Base-by-base conservation (phyloP, 2,329 filamentous ascomycete genomes). In the Plectosphaerella cucumerina region DNA sequence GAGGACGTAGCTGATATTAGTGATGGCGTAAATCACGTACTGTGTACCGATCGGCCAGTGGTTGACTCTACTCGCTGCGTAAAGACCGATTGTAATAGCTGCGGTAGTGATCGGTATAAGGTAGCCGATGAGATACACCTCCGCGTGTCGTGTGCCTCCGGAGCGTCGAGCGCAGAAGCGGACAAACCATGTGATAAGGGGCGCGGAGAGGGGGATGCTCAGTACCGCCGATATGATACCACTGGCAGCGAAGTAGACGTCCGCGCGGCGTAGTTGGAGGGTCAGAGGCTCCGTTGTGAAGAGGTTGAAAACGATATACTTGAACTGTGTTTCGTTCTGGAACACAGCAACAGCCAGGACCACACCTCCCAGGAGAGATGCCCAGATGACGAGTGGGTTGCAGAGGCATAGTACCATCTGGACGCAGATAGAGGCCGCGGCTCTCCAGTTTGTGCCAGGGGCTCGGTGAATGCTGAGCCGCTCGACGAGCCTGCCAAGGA, bases 321-420 rank as follows among this genome's bases (percentile, higher is more conserved):
- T 35, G 18, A 53, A 49, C 41, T 60, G 59, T 1, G 58, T 58
- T n/a, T 49, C 47, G 48, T 56, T 57, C 42, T 60, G 56, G 47
- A 59, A 58, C 41, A 61, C 54, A 51, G 61, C 57, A 48, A 55
- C 53, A 14, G 51, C 53, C 10, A 60, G 57, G 50, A 58, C 61
- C 51, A 60, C 51, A 44, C 58, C 58, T 47, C 62, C 59, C 34
- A 61, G 53, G 3, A 62, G 43, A 26, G 54, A 49, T 10, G 61
- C 56, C 60, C 60, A 62, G 41, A 62, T 60, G 18, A 62, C 56
- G 44, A 62, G 60, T 3, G 60, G 60, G 50, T 62, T 62, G 39
- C 48, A 53, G 12, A 60, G 44, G 54, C 60, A 62, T 26, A 62
- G 53, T 26, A 59, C 47, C 26, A 58, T 59, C 51, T 62, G 60